Evolutionary conservation across 768 basidiomycete species (phyloP).

Genomic region (Pleurotus sapidus): DNA sequence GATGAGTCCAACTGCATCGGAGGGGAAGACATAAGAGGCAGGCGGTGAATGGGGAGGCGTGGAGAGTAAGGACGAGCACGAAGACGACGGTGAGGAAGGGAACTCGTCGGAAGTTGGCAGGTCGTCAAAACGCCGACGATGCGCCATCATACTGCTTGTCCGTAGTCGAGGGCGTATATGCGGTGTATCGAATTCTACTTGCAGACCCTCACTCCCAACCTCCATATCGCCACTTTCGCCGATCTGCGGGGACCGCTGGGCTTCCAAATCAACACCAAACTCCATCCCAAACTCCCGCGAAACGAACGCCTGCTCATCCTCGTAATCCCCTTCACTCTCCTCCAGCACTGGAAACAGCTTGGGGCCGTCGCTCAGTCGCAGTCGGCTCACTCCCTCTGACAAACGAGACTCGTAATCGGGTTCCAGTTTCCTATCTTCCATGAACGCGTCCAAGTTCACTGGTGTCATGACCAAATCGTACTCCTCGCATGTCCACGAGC

Average conservation of each 20-base stretch:
- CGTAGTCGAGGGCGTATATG: conserved; percentile 27
- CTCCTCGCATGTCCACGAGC: conserved; percentile 37
- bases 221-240: conserved; percentile 2
- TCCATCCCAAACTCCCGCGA: conserved; percentile 29
- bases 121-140: conserved; percentile 17
- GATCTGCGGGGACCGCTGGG: conserved; percentile 12
- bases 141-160: conserved; percentile 30
- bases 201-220: conserved; percentile 1
- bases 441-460: conserved; percentile 4
- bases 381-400: conserved; percentile 6
- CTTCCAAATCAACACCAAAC: conserved; percentile 27
- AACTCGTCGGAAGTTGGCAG: not conserved
- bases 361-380: conserved; percentile 15
- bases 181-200: conserved; percentile 24
- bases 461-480: conserved; percentile 18
- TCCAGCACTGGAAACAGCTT: conserved; percentile 41
- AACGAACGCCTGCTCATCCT: conserved; percentile 19
- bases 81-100: conserved; percentile 1
- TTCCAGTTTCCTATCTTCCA: conserved; percentile 11
- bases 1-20: conserved; percentile 10
- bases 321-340: conserved; percentile 27
- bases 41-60: conserved; percentile 8
- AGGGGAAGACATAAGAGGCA: conserved; percentile 8
- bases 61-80: not conserved
- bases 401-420: conserved; percentile 9